A percentile compares a stretch with the other conserved stretches of the same genome.
These are phyloP conservation scores for Suillus discolor DNA, from an alignment of 768 basidiomycete species.

Conservation along the genomic window DNA sequence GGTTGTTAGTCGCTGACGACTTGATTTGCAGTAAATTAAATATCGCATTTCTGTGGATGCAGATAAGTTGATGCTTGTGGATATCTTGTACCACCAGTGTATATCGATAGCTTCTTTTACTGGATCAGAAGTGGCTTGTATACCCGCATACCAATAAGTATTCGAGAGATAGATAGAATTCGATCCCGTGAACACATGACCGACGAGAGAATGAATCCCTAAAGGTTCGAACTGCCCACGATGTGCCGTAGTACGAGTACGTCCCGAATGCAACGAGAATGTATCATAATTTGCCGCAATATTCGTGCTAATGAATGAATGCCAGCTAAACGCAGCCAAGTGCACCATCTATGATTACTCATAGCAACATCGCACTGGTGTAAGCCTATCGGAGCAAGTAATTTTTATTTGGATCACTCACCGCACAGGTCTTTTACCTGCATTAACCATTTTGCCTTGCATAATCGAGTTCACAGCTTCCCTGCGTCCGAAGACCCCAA, in stretches of 20 bases:
- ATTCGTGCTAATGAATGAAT: neutral
- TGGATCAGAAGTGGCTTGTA: neutral
- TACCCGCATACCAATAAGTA: neutral
- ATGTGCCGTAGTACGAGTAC: neutral
- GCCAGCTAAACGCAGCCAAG: neutral
- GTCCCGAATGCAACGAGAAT: too few relatives aligned
- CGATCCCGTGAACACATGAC: neutral
- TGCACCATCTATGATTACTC: too few relatives aligned
- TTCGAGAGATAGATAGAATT: neutral
- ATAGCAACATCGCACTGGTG: too few relatives aligned
- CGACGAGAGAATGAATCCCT: neutral
- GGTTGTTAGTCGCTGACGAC: neutral
- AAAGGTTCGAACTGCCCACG: neutral
- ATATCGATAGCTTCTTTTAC: neutral
- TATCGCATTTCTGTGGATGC: neutral
- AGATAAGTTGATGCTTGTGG: neutral
- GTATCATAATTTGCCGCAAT: neutral
- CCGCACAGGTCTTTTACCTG: neutral
- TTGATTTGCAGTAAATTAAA: slow-evolving; percentile 11
- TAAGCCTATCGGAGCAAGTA: too few relatives aligned
- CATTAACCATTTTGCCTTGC: neutral
- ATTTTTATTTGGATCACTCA: too few relatives aligned
- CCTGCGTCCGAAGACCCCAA: neutral
- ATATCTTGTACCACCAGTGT: slow-evolving; percentile 2
- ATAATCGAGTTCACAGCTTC: neutral